Percentiles rank a stretch among this genome's conserved stretches.
Evolutionary conservation across 805 yeast genomes (phyloP).

Genomic region (Nakazawaea molendinolei): DNA sequence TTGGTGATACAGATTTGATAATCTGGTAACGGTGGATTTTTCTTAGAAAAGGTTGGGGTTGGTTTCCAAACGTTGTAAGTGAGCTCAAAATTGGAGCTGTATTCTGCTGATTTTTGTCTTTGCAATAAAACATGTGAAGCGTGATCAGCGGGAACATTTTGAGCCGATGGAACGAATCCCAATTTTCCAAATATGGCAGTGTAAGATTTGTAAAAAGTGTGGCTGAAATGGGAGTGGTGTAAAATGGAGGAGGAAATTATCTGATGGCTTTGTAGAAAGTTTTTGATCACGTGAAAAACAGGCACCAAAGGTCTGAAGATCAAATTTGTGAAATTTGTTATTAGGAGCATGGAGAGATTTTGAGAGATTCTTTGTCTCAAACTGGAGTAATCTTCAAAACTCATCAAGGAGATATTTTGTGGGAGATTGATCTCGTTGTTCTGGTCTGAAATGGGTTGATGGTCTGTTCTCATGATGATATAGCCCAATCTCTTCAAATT

Average conservation of each 20-base stretch:
- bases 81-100: too few species aligned
- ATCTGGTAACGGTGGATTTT: conserved; percentile 65
- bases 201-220: conserved; percentile 8
- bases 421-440: neutral
- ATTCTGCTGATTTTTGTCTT: too few species aligned
- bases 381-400: conserved; percentile 9
- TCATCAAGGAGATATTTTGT: neutral
- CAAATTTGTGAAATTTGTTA: conserved; percentile 9
- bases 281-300: neutral
- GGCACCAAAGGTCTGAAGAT: conserved; percentile 8
- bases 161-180: neutral
- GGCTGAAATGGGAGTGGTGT: conserved; percentile 2
- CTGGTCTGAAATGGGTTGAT: too few species aligned
- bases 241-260: conserved; percentile 7
- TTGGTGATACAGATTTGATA: conserved; percentile 61
- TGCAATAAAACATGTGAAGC: too few species aligned
- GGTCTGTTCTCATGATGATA: conserved; percentile 36
- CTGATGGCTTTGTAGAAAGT: conserved; percentile 6
- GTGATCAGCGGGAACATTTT: too few species aligned
- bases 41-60: conserved; percentile 58
- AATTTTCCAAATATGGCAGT: conserved; percentile 5
- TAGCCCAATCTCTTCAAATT: conserved; percentile 76
- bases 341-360: conserved; percentile 10
- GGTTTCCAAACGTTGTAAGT: conserved; percentile 85
- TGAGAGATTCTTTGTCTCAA: conserved; percentile 10